Conservation (phyloP, 257 asterid genomes). For the Marsdenia floribunda region DNA sequence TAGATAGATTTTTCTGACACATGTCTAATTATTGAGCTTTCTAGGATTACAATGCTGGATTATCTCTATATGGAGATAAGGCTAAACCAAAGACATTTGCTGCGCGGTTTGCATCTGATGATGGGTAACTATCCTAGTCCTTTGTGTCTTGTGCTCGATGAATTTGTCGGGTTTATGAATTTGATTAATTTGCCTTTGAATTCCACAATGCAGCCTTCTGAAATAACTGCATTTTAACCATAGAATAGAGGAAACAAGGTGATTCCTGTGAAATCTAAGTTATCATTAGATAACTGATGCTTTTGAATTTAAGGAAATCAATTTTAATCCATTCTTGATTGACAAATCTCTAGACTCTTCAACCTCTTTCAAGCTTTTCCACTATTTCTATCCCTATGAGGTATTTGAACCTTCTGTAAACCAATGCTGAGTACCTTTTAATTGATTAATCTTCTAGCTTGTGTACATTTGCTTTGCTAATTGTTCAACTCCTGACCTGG, state of each 20-base stretch:
- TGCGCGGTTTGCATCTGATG: constrained; percentile 84
- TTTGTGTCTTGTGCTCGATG: constrained; percentile 5
- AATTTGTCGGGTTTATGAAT: not conserved
- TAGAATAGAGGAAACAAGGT: not conserved
- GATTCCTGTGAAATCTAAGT: not conserved
- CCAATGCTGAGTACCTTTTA: not conserved
- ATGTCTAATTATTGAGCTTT: not conserved
- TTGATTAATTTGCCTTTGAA: not conserved
- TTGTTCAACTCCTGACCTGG: not conserved
- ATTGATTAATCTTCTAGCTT: not conserved
- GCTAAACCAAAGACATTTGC: constrained; percentile 86
- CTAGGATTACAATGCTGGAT: constrained; percentile 79
- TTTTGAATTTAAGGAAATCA: not conserved
- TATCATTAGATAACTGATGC: not conserved
- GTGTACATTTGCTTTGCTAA: not conserved
- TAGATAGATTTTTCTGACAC: not conserved
- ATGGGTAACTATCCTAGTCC: constrained; percentile 54
- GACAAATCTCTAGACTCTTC: not conserved
- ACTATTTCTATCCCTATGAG: not conserved
- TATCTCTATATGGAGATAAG: constrained; percentile 88
- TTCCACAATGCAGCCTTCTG: not conserved
- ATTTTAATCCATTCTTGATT: not conserved
- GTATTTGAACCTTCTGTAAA: not conserved
- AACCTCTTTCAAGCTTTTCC: not conserved
- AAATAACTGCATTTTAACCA: not conserved